These are phyloP conservation scores for Pterula multifida DNA, from an alignment of 1,284 basidiomycete species.

Conservation along the genomic window DNA sequence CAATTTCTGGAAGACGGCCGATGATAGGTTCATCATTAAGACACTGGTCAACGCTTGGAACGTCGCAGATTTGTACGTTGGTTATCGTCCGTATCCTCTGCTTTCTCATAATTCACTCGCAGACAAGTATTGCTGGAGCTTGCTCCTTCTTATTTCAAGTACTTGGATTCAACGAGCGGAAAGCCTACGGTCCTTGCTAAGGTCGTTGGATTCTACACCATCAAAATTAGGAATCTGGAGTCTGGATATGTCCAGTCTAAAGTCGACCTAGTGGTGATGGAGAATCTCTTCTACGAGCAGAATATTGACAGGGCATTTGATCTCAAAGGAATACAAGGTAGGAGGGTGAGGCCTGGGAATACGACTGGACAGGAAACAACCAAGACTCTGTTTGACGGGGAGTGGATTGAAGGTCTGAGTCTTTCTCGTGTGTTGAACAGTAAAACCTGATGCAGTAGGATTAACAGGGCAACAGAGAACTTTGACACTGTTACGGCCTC, in stretches of 20 bases:
- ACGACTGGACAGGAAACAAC: constrained; percentile 17
- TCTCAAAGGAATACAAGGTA: constrained; percentile 68
- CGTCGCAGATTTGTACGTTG: constrained; percentile 64
- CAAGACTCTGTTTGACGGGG: constrained; percentile 63
- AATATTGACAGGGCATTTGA: constrained; percentile 62
- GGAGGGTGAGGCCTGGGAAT: constrained; percentile 43
- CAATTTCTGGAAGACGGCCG: constrained; percentile 69
- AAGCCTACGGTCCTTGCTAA: constrained; percentile 62
- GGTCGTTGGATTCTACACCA: constrained; percentile 67
- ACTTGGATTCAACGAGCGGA: constrained; percentile 57
- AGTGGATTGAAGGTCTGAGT: constrained; percentile 62
- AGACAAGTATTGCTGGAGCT: constrained; percentile 70
- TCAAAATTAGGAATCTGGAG: constrained; percentile 65
- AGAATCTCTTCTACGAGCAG: constrained; percentile 66
- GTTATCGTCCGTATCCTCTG: constrained; percentile 3
- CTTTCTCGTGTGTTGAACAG: background rate
- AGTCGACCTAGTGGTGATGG: constrained; percentile 70
- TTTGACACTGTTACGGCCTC: constrained; percentile 51
- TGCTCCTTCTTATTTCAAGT: constrained; percentile 64
- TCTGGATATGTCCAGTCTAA: constrained; percentile 50
- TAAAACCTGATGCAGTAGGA: background rate
- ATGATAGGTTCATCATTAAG: constrained; percentile 72
- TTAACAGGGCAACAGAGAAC: constrained; percentile 46
- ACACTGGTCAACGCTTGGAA: constrained; percentile 76
- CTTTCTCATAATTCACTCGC: constrained; percentile 6